Evolutionary conservation across 2,329 filamentous ascomycete species (phyloP).

Genomic region (Fusarium floridanum): DNA sequence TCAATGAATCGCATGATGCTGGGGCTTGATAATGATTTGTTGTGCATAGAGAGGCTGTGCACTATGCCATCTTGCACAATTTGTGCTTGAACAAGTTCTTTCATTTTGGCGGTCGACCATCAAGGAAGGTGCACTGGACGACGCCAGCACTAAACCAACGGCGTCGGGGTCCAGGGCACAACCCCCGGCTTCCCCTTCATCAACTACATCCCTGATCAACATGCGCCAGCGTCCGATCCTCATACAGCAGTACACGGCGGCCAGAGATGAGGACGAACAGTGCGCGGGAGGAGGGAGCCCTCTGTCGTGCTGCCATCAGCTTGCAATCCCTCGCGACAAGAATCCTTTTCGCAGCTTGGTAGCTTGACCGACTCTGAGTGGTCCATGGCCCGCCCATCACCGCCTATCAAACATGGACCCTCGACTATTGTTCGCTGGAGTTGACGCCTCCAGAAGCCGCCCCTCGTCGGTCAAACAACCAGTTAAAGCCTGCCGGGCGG

Average conservation of each 20-base stretch:
- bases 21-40: neutral
- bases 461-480: conserved; percentile 29
- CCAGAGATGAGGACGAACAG: conserved; percentile 19
- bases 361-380: conserved; percentile 17
- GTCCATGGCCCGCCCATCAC: conserved; percentile 7
- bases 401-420: conserved; percentile 17
- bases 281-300: conserved; percentile 10
- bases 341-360: neutral
- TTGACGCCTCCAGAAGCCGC: conserved; percentile 31
- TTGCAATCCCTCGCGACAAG: neutral
- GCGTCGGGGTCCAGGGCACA: conserved; percentile 14
- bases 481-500: conserved; percentile 28
- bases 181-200: conserved; percentile 26
- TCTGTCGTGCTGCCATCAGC: neutral
- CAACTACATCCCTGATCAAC: conserved; percentile 42
- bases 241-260: conserved; percentile 21
- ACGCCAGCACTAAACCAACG: conserved; percentile 16
- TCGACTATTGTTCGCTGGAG: conserved; percentile 34
- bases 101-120: conserved; percentile 22
- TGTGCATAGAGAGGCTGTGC: conserved; percentile 15
- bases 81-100: conserved; percentile 28
- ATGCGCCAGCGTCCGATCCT: conserved; percentile 42
- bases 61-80: conserved; percentile 22
- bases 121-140: conserved; percentile 23
- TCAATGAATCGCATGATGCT: neutral